Conservation (phyloP, 1,139 yeast species). For the Sugiyamaella neomexicana region DNA sequence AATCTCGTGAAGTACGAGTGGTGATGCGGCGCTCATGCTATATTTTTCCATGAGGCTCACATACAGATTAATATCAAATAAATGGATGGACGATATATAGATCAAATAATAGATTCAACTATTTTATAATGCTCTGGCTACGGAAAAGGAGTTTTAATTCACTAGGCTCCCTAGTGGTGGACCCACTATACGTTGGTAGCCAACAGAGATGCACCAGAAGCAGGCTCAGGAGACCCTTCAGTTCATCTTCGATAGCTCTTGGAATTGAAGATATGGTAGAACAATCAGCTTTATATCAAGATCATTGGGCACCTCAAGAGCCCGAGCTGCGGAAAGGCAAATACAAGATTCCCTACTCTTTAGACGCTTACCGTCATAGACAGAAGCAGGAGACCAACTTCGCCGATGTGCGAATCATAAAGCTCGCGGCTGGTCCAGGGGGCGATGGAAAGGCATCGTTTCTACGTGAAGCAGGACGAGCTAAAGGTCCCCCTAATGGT, state of each 20-base stretch:
- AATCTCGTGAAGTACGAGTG: not conserved
- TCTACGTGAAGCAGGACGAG: constrained; percentile 77
- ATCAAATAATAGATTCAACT: not conserved
- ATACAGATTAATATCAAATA: too few species aligned
- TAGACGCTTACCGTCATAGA: constrained; percentile 32
- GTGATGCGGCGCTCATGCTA: not conserved
- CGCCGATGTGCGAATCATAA: constrained; percentile 66
- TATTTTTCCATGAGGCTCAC: not conserved
- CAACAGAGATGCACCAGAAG: too few species aligned
- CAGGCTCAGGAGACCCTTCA: not conserved
- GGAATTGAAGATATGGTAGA: constrained; percentile 29
- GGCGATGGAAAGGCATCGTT: constrained; percentile 89
- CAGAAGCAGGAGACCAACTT: constrained; percentile 31
- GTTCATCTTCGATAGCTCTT: not conserved
- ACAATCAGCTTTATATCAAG: constrained; percentile 25
- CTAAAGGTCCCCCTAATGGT: constrained; percentile 95
- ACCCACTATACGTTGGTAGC: too few species aligned
- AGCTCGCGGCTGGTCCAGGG: constrained; percentile 76
- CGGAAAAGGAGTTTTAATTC: not conserved
- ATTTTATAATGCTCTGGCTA: not conserved
- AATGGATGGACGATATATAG: not conserved
- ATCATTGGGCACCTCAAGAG: constrained; percentile 28
- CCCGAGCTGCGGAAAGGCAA: constrained; percentile 25
- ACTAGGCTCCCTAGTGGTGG: not conserved
- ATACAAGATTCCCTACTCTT: constrained; percentile 36